Percentiles rank a stretch among this genome's conserved stretches.
phyloP scores from a whole-genome alignment of 495 filamentous ascomycete genomes.

The Oidiodendron maius region DNA sequence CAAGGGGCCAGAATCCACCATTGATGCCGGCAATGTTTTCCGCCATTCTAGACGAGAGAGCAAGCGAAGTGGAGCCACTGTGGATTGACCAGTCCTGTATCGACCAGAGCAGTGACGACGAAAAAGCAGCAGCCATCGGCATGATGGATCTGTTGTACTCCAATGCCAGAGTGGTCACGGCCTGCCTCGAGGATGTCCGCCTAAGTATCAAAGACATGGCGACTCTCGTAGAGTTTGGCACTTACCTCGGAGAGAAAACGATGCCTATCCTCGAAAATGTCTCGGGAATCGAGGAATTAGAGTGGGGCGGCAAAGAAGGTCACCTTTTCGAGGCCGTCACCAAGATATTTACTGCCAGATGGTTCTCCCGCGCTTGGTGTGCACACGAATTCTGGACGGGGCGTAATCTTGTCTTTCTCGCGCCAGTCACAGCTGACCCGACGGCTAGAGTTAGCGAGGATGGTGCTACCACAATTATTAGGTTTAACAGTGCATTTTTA shows the following conservation, averaged over 20 bases:
- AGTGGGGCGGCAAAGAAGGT: neutral
- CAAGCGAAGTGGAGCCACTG: neutral
- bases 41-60: neutral
- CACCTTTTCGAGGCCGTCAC: neutral
- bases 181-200: neutral
- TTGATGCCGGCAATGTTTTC: neutral
- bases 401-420: neutral
- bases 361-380: neutral
- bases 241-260: neutral
- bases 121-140: neutral
- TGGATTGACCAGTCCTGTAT: neutral
- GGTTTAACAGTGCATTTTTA: too few relatives aligned
- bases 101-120: neutral
- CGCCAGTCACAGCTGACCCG: too few relatives aligned
- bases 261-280: neutral
- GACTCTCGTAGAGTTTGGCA: neutral
- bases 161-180: neutral
- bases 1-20: too few relatives aligned
- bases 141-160: neutral
- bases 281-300: neutral
- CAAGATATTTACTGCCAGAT: neutral
- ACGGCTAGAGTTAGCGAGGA: too few relatives aligned
- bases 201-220: neutral
- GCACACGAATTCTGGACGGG: neutral
- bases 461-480: too few relatives aligned